Evolutionary conservation across 371 early-diverging fungal species (phyloP).

Genomic region (Syncephalastrum monosporum): DNA sequence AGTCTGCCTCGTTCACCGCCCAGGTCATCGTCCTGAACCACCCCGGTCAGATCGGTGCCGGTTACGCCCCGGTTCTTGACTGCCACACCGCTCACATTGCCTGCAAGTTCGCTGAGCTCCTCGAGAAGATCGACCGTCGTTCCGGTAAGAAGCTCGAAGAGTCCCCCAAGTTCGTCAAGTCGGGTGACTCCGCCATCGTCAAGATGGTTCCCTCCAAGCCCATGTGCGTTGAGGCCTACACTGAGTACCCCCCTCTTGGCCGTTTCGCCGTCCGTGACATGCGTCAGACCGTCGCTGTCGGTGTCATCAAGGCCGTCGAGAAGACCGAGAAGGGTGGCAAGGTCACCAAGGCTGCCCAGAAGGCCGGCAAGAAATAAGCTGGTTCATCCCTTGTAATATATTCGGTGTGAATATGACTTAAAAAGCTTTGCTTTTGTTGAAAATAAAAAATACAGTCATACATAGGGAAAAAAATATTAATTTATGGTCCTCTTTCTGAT

Average conservation of each 20-base stretch:
- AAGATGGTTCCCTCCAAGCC: constrained; percentile 93
- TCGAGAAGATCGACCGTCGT: constrained; percentile 96
- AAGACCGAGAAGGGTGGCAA: constrained; percentile 67
- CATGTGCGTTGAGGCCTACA: constrained; percentile 92
- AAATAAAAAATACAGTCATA: too few species aligned
- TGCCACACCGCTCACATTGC: too few species aligned
- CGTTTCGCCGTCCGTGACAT: constrained; percentile 98
- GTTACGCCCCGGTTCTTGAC: too few species aligned
- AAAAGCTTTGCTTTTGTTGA: too few species aligned
- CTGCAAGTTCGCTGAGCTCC: constrained; percentile 90
- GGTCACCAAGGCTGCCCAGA: constrained; percentile 64
- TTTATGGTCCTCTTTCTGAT: too few species aligned
- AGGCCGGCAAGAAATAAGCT: constrained; percentile 35
- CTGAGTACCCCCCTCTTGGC: constrained; percentile 92
- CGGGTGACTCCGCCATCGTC: constrained; percentile 94
- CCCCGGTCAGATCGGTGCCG: too few species aligned
- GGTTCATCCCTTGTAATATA: too few species aligned
- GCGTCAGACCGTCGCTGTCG: constrained; percentile 92
- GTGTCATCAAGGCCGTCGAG: constrained; percentile 93
- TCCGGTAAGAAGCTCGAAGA: constrained; percentile 53
- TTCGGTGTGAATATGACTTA: too few species aligned
- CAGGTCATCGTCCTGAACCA: too few species aligned
- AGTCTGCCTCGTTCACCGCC: constrained; percentile 76
- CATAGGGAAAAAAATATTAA: too few species aligned
- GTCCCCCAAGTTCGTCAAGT: constrained; percentile 33